Evolutionary conservation across 208 protist species (phyloP), one percentile per base, ranked within the genome.

Genomic region (Wallacemonas collosoma): DNA sequence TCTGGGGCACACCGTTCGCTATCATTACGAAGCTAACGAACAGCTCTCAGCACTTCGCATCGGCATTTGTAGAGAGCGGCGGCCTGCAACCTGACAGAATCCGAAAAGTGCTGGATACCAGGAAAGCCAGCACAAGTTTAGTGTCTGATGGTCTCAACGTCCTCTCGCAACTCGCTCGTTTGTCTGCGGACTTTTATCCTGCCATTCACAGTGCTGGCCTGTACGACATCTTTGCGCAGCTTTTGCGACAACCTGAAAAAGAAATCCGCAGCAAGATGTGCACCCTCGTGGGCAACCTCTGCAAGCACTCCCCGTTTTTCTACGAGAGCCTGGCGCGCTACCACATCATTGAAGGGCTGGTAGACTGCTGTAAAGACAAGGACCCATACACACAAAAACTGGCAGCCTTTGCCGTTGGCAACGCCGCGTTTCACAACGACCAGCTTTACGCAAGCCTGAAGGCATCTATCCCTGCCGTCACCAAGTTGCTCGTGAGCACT

Each of bases 351-450:
- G 81, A 84, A 44, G 74, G 58, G 3, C 75, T 99, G 4, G 89
- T 98, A 55, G 67, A 85, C 43, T 86, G 91, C 68, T 98, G 95
- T 76, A 75, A 61, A 39, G 92, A 97, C 77, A 70, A 81, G 44
- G 93, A 98, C 73, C 48, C 77, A 48, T 79, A 76, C 51, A 98
- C 97, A 8, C 83, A 97, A 74, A 98, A 98, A 75, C 96, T 98
- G 73, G 97, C 98, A 6, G 96, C 93, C 44, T 98, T 99, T 84
- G 98, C 98, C 4, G 80, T 97, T 38, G 97, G 98, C 50, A 99
- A 99, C 81, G 94, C 97, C 47, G 93, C 93, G 6, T 98, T 98
- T 73, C 95, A 99, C 75, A 97, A 85, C 51, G 84, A 86, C 71
- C 68, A 83, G 63, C 81, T 98, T 14, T 98, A 98, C 71, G 71